Evolutionary conservation across 176 grass and related monocot species (phyloP).

Genomic region (Aegilops sharonensis): DNA sequence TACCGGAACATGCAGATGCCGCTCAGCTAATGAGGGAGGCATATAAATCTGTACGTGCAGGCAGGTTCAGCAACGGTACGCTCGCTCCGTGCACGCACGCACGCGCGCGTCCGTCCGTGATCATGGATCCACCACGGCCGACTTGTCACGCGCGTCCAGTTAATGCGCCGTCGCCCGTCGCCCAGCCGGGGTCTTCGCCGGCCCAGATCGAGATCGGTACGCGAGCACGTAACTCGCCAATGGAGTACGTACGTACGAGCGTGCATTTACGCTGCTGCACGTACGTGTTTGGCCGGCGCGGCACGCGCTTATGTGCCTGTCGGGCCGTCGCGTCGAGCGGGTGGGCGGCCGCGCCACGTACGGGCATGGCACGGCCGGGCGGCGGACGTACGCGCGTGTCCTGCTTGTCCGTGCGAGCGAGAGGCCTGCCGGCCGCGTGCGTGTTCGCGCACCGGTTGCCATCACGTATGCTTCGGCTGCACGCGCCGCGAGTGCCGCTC

Average conservation of each 20-base stretch:
- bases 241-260: background rate
- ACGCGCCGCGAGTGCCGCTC: no score
- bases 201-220: background rate
- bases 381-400: no score
- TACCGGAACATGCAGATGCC: background rate
- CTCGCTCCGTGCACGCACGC: background rate
- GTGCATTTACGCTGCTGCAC: background rate
- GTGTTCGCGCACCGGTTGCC: no score
- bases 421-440: no score
- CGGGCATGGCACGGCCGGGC: no score
- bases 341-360: no score
- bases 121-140: background rate
- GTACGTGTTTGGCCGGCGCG: background rate
- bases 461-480: no score
- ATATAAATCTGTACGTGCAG: background rate
- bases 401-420: no score
- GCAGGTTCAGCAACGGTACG: background rate
- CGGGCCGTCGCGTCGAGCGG: background rate
- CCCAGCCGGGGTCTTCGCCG: no score
- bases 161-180: background rate
- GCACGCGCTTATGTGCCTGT: background rate
- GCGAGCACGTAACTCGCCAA: no score
- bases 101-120: no score
- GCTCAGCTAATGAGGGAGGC: background rate
- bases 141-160: background rate